Evolutionary conservation across 129 eudicot genomes (phyloP).

Genomic region (Artemisia annua): DNA sequence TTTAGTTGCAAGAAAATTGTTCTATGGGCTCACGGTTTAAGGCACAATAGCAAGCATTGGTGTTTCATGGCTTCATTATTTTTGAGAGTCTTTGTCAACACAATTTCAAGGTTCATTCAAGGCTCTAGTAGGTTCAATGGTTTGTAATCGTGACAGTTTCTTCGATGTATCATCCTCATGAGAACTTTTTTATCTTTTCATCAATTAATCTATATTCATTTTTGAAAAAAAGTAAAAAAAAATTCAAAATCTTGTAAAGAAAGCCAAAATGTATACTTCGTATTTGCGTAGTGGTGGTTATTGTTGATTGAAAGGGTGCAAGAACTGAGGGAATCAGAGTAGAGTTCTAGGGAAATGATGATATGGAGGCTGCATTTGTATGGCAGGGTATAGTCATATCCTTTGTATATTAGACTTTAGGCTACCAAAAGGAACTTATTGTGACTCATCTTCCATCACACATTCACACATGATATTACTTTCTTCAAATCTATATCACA

Average conservation of each 20-base stretch:
- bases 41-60: too few relatives aligned
- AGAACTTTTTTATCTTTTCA: too few relatives aligned
- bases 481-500: background rate
- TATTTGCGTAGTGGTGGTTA: background rate
- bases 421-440: slow-evolving; percentile 25
- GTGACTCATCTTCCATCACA: slow-evolving; percentile 25
- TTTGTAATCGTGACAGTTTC: too few relatives aligned
- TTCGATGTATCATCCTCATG: too few relatives aligned
- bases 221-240: too few relatives aligned
- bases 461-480: slow-evolving; percentile 17
- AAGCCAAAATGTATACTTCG: background rate
- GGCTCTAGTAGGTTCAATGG: too few relatives aligned
- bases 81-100: too few relatives aligned
- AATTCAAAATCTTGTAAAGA: background rate
- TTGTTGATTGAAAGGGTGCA: slow-evolving; percentile 30
- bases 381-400: slow-evolving; percentile 36
- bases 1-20: too few relatives aligned
- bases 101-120: too few relatives aligned
- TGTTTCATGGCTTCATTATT: too few relatives aligned
- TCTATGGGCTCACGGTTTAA: too few relatives aligned
- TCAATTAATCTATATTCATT: too few relatives aligned
- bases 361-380: slow-evolving; percentile 16
- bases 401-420: slow-evolving; percentile 24
- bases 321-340: slow-evolving; percentile 15
- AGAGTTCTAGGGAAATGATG: slow-evolving; percentile 38